Evolutionary conservation across 1,284 basidiomycete genomes (phyloP).

Genomic region (Moesziomyces globuligerus): DNA sequence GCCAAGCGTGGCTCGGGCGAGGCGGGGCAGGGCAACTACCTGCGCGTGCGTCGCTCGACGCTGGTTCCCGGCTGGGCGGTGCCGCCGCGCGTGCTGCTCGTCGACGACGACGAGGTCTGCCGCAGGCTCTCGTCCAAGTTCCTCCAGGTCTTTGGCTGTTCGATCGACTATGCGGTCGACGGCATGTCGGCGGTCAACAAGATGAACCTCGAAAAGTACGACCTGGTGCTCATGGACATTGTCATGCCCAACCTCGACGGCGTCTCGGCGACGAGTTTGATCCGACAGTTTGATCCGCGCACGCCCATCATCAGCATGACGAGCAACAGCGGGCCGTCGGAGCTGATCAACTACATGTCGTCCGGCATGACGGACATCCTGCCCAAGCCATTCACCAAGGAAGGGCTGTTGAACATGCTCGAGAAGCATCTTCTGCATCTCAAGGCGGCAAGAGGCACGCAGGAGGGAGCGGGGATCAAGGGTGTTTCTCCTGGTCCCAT

Average conservation of each 20-base stretch:
- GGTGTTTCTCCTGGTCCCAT: constrained; percentile 6
- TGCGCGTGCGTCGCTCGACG: constrained; percentile 70
- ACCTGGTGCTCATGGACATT: constrained; percentile 85
- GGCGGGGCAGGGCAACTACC: constrained; percentile 13
- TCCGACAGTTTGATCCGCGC: constrained; percentile 90
- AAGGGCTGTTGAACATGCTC: constrained; percentile 87
- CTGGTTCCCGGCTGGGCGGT: constrained; percentile 76
- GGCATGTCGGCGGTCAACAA: constrained; percentile 92
- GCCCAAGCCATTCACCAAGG: constrained; percentile 96
- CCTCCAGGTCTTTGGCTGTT: constrained; percentile 92
- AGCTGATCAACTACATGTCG: constrained; percentile 90
- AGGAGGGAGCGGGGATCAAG: constrained; percentile 1
- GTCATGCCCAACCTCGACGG: constrained; percentile 90
- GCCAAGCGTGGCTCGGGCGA: constrained; percentile 6
- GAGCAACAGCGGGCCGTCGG: constrained; percentile 87
- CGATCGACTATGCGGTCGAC: constrained; percentile 90
- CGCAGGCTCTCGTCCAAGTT: constrained; percentile 89
- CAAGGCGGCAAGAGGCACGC: constrained; percentile 74
- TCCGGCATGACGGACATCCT: constrained; percentile 94
- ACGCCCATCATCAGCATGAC: constrained; percentile 99
- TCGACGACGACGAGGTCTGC: constrained; percentile 94
- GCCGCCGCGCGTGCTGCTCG: constrained; percentile 77
- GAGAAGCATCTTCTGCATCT: constrained; percentile 96
- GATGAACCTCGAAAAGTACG: constrained; percentile 94
- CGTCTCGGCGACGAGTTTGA: constrained; percentile 87